These are phyloP conservation scores for Vicia villosa DNA, from an alignment of 306 rosid species.

Conservation along the genomic window DNA sequence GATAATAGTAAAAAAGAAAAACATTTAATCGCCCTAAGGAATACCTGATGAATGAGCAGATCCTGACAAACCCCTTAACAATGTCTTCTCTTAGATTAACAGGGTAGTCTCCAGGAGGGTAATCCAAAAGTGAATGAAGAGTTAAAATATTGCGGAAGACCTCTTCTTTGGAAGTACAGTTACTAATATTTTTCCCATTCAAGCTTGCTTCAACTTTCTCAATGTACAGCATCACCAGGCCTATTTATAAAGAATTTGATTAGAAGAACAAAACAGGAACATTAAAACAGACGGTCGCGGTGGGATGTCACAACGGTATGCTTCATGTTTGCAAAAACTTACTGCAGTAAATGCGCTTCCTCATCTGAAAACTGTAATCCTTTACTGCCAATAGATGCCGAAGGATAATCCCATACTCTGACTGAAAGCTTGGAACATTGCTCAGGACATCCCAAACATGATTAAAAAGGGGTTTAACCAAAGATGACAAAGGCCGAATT, in stretches of 20 bases:
- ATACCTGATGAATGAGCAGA: slow-evolving; percentile 72
- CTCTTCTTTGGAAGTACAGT: slow-evolving; percentile 75
- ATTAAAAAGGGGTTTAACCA: slow-evolving; percentile 69
- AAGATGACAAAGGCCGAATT: slow-evolving; percentile 56
- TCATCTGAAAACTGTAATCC: slow-evolving; percentile 84
- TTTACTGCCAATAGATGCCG: slow-evolving; percentile 71
- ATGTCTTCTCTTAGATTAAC: slow-evolving; percentile 60
- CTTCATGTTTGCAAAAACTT: slow-evolving; percentile 42
- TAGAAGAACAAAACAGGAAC: slow-evolving; percentile 14
- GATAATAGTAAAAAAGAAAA: background rate
- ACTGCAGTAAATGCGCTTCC: slow-evolving; percentile 75
- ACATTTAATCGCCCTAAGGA: slow-evolving; percentile 24
- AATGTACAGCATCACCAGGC: slow-evolving; percentile 64
- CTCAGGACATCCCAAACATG: slow-evolving; percentile 82
- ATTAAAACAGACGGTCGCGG: slow-evolving; percentile 25
- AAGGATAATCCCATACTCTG: slow-evolving; percentile 78
- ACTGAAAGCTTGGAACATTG: slow-evolving; percentile 76
- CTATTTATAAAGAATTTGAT: slow-evolving; percentile 48
- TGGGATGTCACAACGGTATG: slow-evolving; percentile 30
- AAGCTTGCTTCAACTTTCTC: slow-evolving; percentile 68
- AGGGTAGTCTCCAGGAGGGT: slow-evolving; percentile 85
- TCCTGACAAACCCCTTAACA: slow-evolving; percentile 62
- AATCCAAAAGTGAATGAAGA: slow-evolving; percentile 82
- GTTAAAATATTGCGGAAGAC: slow-evolving; percentile 77
- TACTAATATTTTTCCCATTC: slow-evolving; percentile 53